Evolutionary conservation across 2,329 filamentous ascomycete genomes (phyloP).

Genomic region (Mollisia scopiformis): DNA sequence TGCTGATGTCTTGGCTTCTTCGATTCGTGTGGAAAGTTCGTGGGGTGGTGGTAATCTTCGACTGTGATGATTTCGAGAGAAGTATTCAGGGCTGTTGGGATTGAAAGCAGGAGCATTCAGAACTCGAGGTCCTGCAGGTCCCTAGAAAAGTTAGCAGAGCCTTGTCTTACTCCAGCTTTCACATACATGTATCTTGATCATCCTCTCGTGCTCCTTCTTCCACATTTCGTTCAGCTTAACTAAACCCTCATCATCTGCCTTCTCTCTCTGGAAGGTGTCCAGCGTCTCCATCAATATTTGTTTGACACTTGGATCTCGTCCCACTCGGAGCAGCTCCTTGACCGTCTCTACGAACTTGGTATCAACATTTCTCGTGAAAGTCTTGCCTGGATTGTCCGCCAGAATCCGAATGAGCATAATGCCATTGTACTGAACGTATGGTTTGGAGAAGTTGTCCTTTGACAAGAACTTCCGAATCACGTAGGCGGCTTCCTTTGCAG

Average conservation of each 20-base stretch:
- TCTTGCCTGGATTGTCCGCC: constrained; percentile 85
- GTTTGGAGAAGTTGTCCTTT: constrained; percentile 65
- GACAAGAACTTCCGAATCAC: constrained; percentile 82
- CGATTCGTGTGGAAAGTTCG: constrained; percentile 81
- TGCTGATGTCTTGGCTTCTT: constrained; percentile 88
- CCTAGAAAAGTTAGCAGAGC: constrained; percentile 21
- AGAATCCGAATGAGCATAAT: constrained; percentile 95
- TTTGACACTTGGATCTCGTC: constrained; percentile 75
- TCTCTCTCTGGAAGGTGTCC: constrained; percentile 72
- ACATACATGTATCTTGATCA: constrained; percentile 49
- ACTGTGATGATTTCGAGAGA: constrained; percentile 53
- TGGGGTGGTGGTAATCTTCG: constrained; percentile 63
- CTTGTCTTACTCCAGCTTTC: constrained; percentile 5
- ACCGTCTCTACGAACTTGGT: constrained; percentile 77
- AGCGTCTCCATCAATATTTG: constrained; percentile 89
- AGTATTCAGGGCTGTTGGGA: constrained; percentile 58
- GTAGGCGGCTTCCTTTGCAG: constrained; percentile 79
- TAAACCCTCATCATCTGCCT: constrained; percentile 72
- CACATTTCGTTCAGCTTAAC: constrained; percentile 79
- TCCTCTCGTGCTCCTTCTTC: constrained; percentile 77
- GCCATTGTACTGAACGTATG: constrained; percentile 89
- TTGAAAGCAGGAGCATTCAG: constrained; percentile 48
- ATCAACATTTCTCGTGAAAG: constrained; percentile 90
- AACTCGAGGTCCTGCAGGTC: constrained; percentile 39
- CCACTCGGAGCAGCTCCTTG: constrained; percentile 73